These are phyloP conservation scores for Podospora anserina DNA, from an alignment of 495 filamentous ascomycete genomes.

Conservation along the genomic window DNA sequence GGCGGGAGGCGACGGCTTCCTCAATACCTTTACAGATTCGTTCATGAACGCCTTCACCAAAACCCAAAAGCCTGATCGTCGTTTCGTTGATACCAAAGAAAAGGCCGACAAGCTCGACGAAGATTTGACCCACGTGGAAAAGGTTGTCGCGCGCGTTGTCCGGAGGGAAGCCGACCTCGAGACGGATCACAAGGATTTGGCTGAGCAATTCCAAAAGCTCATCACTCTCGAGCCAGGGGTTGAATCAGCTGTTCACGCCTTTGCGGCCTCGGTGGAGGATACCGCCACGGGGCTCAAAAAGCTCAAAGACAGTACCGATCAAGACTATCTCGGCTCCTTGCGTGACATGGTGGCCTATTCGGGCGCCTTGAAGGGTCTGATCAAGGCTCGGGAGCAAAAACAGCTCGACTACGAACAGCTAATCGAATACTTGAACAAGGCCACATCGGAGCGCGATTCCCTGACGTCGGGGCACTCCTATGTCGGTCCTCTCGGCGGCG, in stretches of 20 bases:
- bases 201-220: conserved; percentile 89
- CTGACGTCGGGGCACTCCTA: conserved; percentile 67
- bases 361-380: conserved; percentile 72
- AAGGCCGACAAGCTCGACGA: conserved; percentile 94
- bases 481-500: conserved; percentile 57
- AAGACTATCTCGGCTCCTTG: conserved; percentile 87
- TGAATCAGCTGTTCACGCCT: conserved; percentile 72
- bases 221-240: conserved; percentile 86
- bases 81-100: conserved; percentile 91
- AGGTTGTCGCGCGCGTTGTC: conserved; percentile 84
- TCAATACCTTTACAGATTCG: conserved; percentile 92
- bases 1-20: conserved; percentile 59
- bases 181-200: conserved; percentile 81
- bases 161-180: conserved; percentile 87
- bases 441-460: conserved; percentile 80
- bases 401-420: conserved; percentile 96
- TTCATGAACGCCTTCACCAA: conserved; percentile 97
- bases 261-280: conserved; percentile 81
- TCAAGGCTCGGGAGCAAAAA: conserved; percentile 94
- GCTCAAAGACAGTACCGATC: conserved; percentile 89
- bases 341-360: conserved; percentile 94
- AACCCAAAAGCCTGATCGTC: conserved; percentile 88
- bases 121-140: conserved; percentile 87
- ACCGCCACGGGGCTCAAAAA: conserved; percentile 68
- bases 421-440: conserved; percentile 91